Base-by-base conservation (phyloP, 2,329 filamentous ascomycete species). In the Setomelanomma holmii region DNA sequence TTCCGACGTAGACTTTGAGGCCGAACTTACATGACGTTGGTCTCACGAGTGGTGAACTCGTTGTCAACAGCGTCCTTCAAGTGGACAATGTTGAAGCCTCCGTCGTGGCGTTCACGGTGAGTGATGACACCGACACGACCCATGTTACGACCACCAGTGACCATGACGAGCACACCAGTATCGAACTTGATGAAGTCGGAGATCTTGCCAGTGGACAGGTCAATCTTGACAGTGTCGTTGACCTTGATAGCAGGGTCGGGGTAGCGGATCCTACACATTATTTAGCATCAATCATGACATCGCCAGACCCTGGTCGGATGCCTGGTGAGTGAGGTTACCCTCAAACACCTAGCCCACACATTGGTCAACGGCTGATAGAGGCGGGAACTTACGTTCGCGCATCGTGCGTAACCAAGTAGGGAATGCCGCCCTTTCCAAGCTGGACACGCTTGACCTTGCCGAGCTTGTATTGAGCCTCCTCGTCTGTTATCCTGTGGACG, bases 371-470 rank as follows among this genome's bases (percentile, higher is more conserved):
- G 89, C 93, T 97, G 93, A 97, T 93, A 95, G 93, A 97, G 91
- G 89, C 90, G 83, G 86, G 89, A 89, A 98, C 93, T 96, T 86
- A 99, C 93, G 95, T 99, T 92, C 95, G 90, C 84, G 95, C 95
- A 95, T 99, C 95, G 91, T 99, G 95, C 93, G 95, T 99, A 91
- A 99, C 95, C 92, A 98, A 97, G 93, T 96, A 99, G 96, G 95
- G 95, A 89, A 99, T 96, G 86, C 93, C 95, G 84, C 95, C 96
- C 83, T 92, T 93, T 86, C 95, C 95, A 75, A 99, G 88, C 86
- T 99, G 95, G 63, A 99, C 95, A 77, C 93, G 90, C 91, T 97
- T 97, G 85, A 99, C 95, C 88, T 98, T 99, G 86, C 93, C 93
- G 75, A 99, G 87, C 90, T 99, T 99, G 91, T 97, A 99, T 86